Evolutionary conservation across 2,329 filamentous ascomycete species (phyloP).

Genomic region (Thielaviopsis musarum): DNA sequence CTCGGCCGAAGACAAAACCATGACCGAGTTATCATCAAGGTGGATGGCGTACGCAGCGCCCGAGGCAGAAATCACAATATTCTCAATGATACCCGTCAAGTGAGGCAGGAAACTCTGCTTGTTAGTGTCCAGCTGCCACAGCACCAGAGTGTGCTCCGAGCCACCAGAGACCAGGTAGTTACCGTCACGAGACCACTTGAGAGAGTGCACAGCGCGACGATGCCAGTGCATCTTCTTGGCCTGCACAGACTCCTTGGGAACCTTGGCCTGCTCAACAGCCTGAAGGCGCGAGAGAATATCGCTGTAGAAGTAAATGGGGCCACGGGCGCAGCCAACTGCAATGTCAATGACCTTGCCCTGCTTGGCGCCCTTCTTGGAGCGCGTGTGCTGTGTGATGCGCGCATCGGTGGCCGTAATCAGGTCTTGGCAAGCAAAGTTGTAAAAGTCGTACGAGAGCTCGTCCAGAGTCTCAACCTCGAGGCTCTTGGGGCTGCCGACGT

Average conservation of each 20-base stretch:
- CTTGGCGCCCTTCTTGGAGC: slow-evolving; percentile 12
- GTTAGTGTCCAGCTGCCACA: slow-evolving; percentile 86
- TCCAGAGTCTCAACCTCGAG: slow-evolving; percentile 15
- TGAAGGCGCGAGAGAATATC: slow-evolving; percentile 49
- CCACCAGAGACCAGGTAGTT: slow-evolving; percentile 93
- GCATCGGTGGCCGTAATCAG: slow-evolving; percentile 52
- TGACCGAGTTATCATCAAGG: slow-evolving; percentile 79
- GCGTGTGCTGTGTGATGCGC: slow-evolving; percentile 21
- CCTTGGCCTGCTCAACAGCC: slow-evolving; percentile 22
- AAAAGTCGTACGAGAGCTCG: slow-evolving; percentile 23
- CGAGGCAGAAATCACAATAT: slow-evolving; percentile 61
- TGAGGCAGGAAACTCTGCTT: slow-evolving; percentile 77
- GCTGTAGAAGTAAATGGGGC: slow-evolving; percentile 66
- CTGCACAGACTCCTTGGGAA: slow-evolving; percentile 31
- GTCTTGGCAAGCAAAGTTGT: slow-evolving; percentile 42
- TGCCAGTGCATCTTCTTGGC: slow-evolving; percentile 79
- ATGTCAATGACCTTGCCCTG: slow-evolving; percentile 41
- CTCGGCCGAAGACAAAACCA: slow-evolving; percentile 81
- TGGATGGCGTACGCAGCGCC: slow-evolving; percentile 73
- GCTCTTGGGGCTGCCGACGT: slow-evolving; percentile 19
- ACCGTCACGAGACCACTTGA: slow-evolving; percentile 92
- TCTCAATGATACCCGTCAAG: slow-evolving; percentile 69
- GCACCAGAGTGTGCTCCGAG: slow-evolving; percentile 69
- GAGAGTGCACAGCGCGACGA: slow-evolving; percentile 58
- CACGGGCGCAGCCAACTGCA: slow-evolving; percentile 58